These are phyloP conservation scores for Xylaria multiplex DNA, from an alignment of 2,329 filamentous ascomycete genomes.

Conservation along the genomic window DNA sequence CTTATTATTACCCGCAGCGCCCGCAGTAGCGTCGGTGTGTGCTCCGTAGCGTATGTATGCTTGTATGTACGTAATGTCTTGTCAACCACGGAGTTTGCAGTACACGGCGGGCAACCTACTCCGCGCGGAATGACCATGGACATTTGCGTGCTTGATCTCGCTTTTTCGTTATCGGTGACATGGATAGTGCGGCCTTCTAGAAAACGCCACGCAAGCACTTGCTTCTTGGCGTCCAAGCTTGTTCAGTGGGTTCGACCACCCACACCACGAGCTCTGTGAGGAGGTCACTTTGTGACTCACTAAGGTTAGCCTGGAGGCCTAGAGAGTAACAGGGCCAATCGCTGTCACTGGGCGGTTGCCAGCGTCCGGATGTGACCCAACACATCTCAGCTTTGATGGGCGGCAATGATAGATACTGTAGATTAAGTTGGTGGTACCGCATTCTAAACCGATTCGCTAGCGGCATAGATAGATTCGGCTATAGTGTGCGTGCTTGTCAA, in stretches of 20 bases:
- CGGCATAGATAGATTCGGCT: conserved; percentile 15
- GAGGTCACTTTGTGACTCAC: conserved; percentile 25
- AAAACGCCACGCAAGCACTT: conserved; percentile 32
- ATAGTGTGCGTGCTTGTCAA: conserved; percentile 32
- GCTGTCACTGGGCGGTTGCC: conserved; percentile 30
- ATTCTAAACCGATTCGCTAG: conserved; percentile 32
- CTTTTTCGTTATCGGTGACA: conserved; percentile 35
- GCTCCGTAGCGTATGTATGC: conserved; percentile 11
- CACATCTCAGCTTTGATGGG: conserved; percentile 30
- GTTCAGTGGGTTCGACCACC: conserved; percentile 32
- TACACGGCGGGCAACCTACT: conserved; percentile 14
- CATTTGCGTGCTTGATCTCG: conserved; percentile 32
- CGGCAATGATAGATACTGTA: conserved; percentile 20
- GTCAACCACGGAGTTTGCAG: conserved; percentile 15
- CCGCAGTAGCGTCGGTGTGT: conserved; percentile 32
- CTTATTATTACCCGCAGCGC: conserved; percentile 33
- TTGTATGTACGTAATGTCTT: conserved; percentile 17
- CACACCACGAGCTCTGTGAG: neutral
- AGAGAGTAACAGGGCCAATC: conserved; percentile 30
- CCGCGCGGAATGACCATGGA: conserved; percentile 24
- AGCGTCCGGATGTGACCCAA: conserved; percentile 34
- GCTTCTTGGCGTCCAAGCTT: conserved; percentile 33
- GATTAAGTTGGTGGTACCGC: conserved; percentile 33
- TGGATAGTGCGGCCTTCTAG: conserved; percentile 33
- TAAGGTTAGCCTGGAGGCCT: neutral